Evolutionary conservation across 2,329 filamentous ascomycete genomes (phyloP).

Genomic region (Aspergillus viridinutans): DNA sequence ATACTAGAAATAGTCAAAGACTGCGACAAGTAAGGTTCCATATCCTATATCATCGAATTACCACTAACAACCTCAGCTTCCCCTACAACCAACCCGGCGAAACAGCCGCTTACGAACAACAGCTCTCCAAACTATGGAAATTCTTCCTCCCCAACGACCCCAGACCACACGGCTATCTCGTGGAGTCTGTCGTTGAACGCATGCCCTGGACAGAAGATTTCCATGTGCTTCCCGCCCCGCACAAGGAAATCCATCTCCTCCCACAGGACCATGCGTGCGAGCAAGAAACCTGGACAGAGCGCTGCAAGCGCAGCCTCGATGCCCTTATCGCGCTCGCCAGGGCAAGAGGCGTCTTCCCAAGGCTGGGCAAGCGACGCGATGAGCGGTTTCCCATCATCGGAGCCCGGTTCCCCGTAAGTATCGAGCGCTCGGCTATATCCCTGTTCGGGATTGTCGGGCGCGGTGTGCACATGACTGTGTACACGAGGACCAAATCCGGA

Average conservation of each 20-base stretch:
- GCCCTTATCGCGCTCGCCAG: constrained; percentile 1
- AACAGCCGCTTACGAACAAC: not conserved
- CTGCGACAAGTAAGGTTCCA: constrained; percentile 2
- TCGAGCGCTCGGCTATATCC: constrained; percentile 6
- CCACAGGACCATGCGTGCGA: not conserved
- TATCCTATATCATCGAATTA: not conserved
- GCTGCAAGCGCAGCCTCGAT: constrained; percentile 1
- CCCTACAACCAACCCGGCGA: constrained; percentile 6
- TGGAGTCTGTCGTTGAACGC: constrained; percentile 1
- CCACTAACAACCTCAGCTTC: not conserved
- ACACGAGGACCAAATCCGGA: not conserved
- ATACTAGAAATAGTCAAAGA: constrained; percentile 2
- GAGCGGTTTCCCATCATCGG: constrained; percentile 8
- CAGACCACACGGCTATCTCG: constrained; percentile 5
- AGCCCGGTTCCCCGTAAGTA: constrained; percentile 2
- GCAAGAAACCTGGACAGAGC: constrained; percentile 1
- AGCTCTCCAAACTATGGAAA: constrained; percentile 3
- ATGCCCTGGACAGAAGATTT: constrained; percentile 10
- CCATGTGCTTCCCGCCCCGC: not conserved
- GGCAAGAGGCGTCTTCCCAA: constrained; percentile 1
- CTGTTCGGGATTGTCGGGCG: constrained; percentile 4
- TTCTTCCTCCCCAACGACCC: constrained; percentile 8
- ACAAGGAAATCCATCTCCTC: constrained; percentile 4
- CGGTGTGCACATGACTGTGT: constrained; percentile 8
- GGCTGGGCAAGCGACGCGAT: not conserved